These are phyloP conservation scores for Corylus heterophylla DNA, from an alignment of 306 rosid genomes.

Conservation along the genomic window DNA sequence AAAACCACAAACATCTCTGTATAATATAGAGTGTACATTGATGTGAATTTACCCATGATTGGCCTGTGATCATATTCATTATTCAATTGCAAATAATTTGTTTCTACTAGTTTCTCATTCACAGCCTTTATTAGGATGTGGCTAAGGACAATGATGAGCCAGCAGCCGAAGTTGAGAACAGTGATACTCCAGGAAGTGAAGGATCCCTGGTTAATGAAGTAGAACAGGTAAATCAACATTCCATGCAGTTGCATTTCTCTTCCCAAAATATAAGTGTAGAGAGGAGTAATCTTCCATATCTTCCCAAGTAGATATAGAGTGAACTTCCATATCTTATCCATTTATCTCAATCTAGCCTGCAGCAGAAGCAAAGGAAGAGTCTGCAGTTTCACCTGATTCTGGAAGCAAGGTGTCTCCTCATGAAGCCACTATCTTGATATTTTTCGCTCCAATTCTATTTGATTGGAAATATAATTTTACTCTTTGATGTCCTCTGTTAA, in stretches of 20 bases:
- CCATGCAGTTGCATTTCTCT: constrained; percentile 19
- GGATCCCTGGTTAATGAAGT: constrained; percentile 40
- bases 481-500: neutral
- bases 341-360: constrained; percentile 41
- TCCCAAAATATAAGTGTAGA: neutral
- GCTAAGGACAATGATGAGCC: constrained; percentile 29
- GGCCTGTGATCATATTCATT: constrained; percentile 6
- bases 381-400: constrained; percentile 43
- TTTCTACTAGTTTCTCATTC: constrained; percentile 38
- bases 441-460: neutral
- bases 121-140: constrained; percentile 51
- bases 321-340: constrained; percentile 16
- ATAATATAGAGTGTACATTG: neutral
- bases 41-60: neutral
- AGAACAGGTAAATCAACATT: constrained; percentile 49
- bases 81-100: constrained; percentile 12
- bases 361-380: constrained; percentile 46
- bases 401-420: constrained; percentile 50
- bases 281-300: constrained; percentile 22
- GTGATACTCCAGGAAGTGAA: constrained; percentile 35
- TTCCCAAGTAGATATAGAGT: constrained; percentile 17
- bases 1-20: neutral
- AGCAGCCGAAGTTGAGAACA: constrained; percentile 42
- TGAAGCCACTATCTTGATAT: constrained; percentile 45
- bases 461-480: neutral